A percentile compares a stretch with the other conserved stretches of the same genome.
phyloP scores from a whole-genome alignment of 768 basidiomycete genomes.

The Sarcomyxa edulis region DNA sequence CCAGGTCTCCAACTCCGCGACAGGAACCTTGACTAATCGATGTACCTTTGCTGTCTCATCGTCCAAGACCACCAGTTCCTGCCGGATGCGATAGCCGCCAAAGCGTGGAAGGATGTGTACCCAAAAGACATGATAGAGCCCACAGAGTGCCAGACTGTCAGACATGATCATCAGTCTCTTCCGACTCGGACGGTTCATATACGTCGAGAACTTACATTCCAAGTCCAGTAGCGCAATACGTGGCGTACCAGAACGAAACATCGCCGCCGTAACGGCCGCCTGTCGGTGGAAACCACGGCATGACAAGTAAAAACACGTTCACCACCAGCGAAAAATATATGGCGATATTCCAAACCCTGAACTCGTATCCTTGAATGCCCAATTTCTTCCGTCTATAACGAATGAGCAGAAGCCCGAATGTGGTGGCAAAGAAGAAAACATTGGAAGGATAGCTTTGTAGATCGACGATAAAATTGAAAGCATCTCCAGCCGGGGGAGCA shows the following conservation, averaged over 20 bases:
- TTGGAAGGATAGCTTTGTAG: constrained; percentile 34
- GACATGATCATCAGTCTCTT: too few species aligned
- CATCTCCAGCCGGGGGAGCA: constrained; percentile 34
- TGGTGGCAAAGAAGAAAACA: constrained; percentile 29
- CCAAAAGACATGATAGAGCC: too few species aligned
- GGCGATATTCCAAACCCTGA: constrained; percentile 31
- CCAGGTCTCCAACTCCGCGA: too few species aligned
- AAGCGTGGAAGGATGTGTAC: too few species aligned
- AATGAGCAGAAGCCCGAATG: constrained; percentile 28
- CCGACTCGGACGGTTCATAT: too few species aligned
- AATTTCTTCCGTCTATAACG: constrained; percentile 25
- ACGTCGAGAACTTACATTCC: constrained; percentile 25
- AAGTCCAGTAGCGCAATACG: constrained; percentile 33
- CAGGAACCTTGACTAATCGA: too few species aligned
- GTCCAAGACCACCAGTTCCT: too few species aligned
- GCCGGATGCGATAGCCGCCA: too few species aligned
- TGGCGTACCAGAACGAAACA: constrained; percentile 38
- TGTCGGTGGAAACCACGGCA: constrained; percentile 36
- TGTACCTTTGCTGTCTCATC: too few species aligned
- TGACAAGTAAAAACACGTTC: constrained; percentile 33
- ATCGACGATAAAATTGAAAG: constrained; percentile 38
- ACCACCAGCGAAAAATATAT: constrained; percentile 28
- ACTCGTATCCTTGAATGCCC: constrained; percentile 27
- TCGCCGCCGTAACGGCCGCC: constrained; percentile 34
- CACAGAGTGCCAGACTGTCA: too few species aligned